Evolutionary conservation across 495 filamentous ascomycete species (phyloP), one percentile per base, ranked within the genome.

Genomic region (Penicillium maclennaniae): DNA sequence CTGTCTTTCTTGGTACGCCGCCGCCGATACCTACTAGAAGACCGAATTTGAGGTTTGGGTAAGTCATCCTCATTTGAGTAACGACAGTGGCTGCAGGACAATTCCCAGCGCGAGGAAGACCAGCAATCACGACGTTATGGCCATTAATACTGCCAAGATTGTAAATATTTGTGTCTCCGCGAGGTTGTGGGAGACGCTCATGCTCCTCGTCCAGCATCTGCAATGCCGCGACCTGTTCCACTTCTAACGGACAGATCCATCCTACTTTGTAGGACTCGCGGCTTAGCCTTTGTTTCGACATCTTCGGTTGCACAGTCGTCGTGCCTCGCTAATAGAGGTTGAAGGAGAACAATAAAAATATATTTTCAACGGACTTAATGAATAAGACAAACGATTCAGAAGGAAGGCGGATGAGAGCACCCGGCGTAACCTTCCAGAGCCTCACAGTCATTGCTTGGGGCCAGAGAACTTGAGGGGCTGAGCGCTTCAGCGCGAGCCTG

Each of bases 81-180:
- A 55, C 53, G 25, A 62, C 60, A 1, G 51, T 60, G n/a, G 61
- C 61, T 21, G 66, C 66, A n/a, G 48, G 6, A 47, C 14, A 48
- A 25, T 60, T 68, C 10, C 63, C 66, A 12, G 44, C 25, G 20
- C 41, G 19, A 5, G 21, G 56, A 15, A 68, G 51, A 14, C 66
- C 50, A 10, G 59, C 69, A 26, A 72, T 69, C 7, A 70, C 67
- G 16, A 71, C 58, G 43, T 70, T 71, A 56, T 72, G 64, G 9
- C 47, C 58, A 20, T 43, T 51, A 34, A 71, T 71, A 19, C 59
- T 64, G 23, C 69, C 69, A 15, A 69, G 60, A 20, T 41, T 58
- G 44, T 72, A 71, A 43, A 58, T 43, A 43, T 72, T 71, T 41
- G 59, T 39, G 43, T 65, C 61, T 6, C 27, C 41, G 26, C 14